Percentiles rank a stretch among this genome's conserved stretches.
Evolutionary conservation across 2,329 filamentous ascomycete genomes (phyloP).

Genomic region (Penicillium expansum): DNA sequence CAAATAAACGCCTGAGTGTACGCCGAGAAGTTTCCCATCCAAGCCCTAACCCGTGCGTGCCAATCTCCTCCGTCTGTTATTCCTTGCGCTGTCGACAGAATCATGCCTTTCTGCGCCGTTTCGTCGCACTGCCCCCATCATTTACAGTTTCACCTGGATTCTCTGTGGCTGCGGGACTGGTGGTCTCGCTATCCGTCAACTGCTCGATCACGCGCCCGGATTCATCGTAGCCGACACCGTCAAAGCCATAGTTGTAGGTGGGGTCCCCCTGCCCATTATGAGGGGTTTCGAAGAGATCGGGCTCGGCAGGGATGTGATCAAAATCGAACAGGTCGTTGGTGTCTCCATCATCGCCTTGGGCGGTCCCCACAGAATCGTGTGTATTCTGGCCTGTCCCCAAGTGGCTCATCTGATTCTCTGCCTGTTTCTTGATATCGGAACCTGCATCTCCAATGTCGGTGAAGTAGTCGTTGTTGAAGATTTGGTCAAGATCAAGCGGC

Average conservation of each 20-base stretch:
- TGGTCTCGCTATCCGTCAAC: constrained; percentile 45
- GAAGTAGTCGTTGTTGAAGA: constrained; percentile 59
- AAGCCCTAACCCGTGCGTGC: not conserved
- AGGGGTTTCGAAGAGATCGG: constrained; percentile 33
- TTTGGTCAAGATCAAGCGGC: constrained; percentile 56
- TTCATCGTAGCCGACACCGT: constrained; percentile 27
- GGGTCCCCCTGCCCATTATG: constrained; percentile 25
- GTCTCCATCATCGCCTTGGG: constrained; percentile 28
- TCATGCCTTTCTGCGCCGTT: constrained; percentile 36
- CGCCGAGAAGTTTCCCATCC: not conserved
- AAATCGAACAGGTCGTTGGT: constrained; percentile 45
- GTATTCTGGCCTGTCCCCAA: constrained; percentile 17
- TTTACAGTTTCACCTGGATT: constrained; percentile 20
- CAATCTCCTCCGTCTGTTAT: not conserved
- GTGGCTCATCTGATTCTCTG: constrained; percentile 19
- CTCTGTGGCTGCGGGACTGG: constrained; percentile 41
- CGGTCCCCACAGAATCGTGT: constrained; percentile 18
- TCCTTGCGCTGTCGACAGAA: not conserved
- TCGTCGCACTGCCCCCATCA: constrained; percentile 27
- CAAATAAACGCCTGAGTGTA: constrained; percentile 8
- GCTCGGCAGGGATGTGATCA: constrained; percentile 36
- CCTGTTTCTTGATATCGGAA: constrained; percentile 27
- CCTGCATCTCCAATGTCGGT: constrained; percentile 41
- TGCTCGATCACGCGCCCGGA: constrained; percentile 42
- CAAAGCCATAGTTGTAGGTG: constrained; percentile 37